Conservation (phyloP, 2,329 filamentous ascomycete species). For the Neonectria neomacrospora region DNA sequence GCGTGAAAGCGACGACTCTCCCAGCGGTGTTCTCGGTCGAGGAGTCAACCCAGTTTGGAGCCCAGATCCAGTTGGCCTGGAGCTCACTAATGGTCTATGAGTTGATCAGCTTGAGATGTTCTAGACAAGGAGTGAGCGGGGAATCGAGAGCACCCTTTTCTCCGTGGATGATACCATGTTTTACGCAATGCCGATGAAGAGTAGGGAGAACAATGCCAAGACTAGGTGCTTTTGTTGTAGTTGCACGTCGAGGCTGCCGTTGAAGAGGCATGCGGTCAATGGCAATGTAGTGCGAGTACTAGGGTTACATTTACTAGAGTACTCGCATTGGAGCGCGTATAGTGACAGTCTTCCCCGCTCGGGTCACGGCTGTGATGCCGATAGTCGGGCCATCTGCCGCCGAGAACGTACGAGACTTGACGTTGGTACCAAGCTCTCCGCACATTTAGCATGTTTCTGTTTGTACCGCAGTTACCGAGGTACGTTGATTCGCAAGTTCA, state of each 20-base stretch:
- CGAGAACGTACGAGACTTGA: not conserved
- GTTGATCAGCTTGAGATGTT: not conserved
- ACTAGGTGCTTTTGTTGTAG: not conserved
- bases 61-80: constrained; percentile 54
- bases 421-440: not conserved
- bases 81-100: constrained; percentile 48
- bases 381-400: not conserved
- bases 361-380: not conserved
- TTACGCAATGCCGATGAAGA: not conserved
- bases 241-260: not conserved
- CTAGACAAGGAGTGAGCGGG: not conserved
- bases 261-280: not conserved
- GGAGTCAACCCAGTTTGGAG: constrained; percentile 43
- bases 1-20: constrained; percentile 32
- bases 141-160: not conserved
- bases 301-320: not conserved
- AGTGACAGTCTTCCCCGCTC: not conserved
- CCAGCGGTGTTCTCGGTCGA: constrained; percentile 30
- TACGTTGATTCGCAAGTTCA: accelerated
- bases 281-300: not conserved
- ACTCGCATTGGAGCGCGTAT: not conserved
- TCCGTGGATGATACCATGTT: constrained; percentile 2
- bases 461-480: not conserved
- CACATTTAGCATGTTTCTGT: not conserved
- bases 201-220: not conserved